Evolutionary conservation across 768 basidiomycete genomes (phyloP), one percentile per base, ranked within the genome.

Genomic region (Trametes cubensis): DNA sequence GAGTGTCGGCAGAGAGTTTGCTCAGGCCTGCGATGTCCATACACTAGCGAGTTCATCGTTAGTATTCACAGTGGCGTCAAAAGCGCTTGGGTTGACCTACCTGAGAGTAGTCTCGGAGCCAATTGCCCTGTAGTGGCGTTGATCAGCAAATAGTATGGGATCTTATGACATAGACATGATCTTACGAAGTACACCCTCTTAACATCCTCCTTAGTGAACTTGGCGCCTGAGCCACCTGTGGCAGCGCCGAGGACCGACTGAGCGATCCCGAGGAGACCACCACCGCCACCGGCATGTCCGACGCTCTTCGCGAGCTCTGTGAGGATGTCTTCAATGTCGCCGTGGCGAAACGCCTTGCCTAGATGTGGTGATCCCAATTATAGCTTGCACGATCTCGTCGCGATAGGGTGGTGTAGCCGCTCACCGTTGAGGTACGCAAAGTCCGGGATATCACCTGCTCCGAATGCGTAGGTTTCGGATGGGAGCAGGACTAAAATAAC

Each of bases 321-420:
- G 26, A 90, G 80, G 63, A 87, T 80, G 68, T 84, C 83, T 75
- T 90, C 88, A 51, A 90, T 89, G 69, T 91, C 89, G 15, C 88
- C 87, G 77, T 90, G 88, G 53, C 88, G 78, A 73, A 86, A 91
- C 0, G 89, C 88, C 72, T 87, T 89, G 72, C 85, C 84, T 84
- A 66, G 25, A 52, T 25, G 44, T 28, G 42, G 40, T 28, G 26
- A 51, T 21, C 14, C 38, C 47, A 59, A 41, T 57, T 38, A 52
- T 62, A 47, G 58, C 38, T 39, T 42, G 39, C 30, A 23, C 42
- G 56, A 53, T 49, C 45, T 47, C 47, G 23, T 11, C 11, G 45
- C 23, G 60, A 41, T 55, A 23, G 52, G 14, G 14, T 44, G 48
- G 51, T 11, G 41, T 59, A 50, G 50, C 47, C 21, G 73, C 76